Base-by-base conservation (phyloP, 225 moss, liverwort and hornwort species). In the Physcomitrellopsis africana region DNA sequence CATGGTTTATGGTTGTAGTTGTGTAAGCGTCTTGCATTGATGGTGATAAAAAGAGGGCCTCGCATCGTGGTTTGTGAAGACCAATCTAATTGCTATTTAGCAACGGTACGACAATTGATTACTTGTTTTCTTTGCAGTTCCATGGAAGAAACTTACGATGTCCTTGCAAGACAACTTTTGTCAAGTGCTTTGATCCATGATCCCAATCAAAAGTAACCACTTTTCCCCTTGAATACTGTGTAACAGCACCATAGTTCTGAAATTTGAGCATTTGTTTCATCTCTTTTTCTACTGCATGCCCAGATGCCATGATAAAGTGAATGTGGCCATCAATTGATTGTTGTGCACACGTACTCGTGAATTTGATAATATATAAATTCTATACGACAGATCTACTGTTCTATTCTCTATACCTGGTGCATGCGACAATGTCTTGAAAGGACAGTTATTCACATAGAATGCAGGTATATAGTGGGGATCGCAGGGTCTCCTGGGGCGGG, bases 401-500 rank as follows among this genome's bases (percentile, higher is more conserved):
- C 20, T 60, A 27, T 14, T 16, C 48, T 29, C 65, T 18, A n/a
- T 54, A 49, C 5, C 3, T 52, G n/a, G 64, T 65, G 19, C 7
- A 68, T 54, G 51, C 60, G 74, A 16, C 18, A 49, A 48, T 51
- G 32, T 37, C 32, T 2, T 37, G 32, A 37, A 7, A 62, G 71
- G 63, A 29, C 56, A 22, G 74, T 81, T 74, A 51, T 63, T 75
- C 53, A 75, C 67, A 65, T 67, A 75, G 59, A 60, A 51, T 20
- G 67, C 80, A 97, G 97, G 83, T 89, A 92, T 64, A 51, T 99
- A 65, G 93, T 99, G 61, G 97, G 92, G 71, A 63, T 99, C 71
- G 97, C 93, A 68, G 97, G 97, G 59, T 84, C 95, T 81, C 95
- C 94, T 72, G 95, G 97, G 72, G 89, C 93, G 27, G 97, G 97